These are phyloP conservation scores for Durotheca rogersii DNA, from an alignment of 495 filamentous ascomycete species.

Conservation along the genomic window DNA sequence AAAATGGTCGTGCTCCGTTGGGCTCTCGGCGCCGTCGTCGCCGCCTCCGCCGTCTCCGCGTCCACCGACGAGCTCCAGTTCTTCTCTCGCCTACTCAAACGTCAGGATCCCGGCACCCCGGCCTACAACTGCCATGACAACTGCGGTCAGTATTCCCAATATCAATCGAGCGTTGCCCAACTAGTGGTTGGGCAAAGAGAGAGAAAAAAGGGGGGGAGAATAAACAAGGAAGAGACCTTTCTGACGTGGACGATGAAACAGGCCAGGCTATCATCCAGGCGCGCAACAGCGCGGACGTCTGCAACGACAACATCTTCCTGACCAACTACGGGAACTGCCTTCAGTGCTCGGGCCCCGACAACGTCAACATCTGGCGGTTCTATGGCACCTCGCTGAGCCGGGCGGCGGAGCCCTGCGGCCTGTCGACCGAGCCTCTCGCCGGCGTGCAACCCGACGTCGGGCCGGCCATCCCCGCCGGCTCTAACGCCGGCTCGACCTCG, in stretches of 20 bases:
- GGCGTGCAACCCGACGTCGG: constrained; percentile 29
- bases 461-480: constrained; percentile 20
- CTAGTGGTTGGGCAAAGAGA: too few species aligned
- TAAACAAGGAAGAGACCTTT: too few species aligned
- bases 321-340: constrained; percentile 45
- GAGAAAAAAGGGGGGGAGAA: too few species aligned
- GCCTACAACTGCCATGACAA: constrained; percentile 51
- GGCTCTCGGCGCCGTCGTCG: constrained; percentile 19
- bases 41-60: constrained; percentile 17
- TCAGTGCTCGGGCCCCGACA: constrained; percentile 47
- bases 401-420: constrained; percentile 41
- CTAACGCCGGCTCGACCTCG: not conserved
- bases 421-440: constrained; percentile 43
- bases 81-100: constrained; percentile 32
- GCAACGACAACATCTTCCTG: constrained; percentile 44
- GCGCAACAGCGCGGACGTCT: constrained; percentile 37
- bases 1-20: constrained; percentile 24
- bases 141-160: constrained; percentile 44
- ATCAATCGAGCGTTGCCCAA: too few species aligned
- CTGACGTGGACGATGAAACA: too few species aligned
- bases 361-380: constrained; percentile 41
- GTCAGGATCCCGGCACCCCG: constrained; percentile 46
- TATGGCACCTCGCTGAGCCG: constrained; percentile 44
- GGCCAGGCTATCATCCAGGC: constrained; percentile 46
- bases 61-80: constrained; percentile 19